These are phyloP conservation scores for Pseudotsuga menziesii DNA, from an alignment of 75 land plant genomes.

Conservation along the genomic window DNA sequence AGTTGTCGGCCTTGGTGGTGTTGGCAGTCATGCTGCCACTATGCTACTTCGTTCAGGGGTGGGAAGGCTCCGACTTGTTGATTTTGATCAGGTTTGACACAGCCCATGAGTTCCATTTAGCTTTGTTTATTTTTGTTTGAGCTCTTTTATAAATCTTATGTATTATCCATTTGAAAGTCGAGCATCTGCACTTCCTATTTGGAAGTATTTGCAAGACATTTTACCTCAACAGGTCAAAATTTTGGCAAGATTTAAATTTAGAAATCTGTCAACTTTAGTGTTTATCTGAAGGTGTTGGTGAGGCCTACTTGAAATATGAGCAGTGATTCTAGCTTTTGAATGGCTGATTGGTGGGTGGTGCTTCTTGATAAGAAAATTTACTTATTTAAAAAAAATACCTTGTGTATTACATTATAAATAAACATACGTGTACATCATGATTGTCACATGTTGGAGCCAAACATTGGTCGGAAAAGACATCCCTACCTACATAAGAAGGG, in stretches of 20 bases:
- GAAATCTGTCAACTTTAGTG: too few species aligned
- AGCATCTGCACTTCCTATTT: background rate
- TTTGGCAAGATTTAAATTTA: background rate
- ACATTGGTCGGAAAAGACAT: too few species aligned
- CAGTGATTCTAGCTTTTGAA: too few species aligned
- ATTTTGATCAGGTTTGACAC: slow-evolving; percentile 90
- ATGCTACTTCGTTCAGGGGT: slow-evolving; percentile 97
- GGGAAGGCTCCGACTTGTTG: slow-evolving; percentile 83
- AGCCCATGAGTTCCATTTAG: background rate
- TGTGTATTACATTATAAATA: too few species aligned
- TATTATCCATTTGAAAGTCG: background rate
- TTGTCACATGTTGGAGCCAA: too few species aligned
- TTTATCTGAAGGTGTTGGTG: too few species aligned
- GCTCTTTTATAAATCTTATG: background rate
- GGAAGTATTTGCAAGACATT: background rate
- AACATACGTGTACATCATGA: too few species aligned
- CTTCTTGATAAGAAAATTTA: too few species aligned
- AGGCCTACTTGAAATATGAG: too few species aligned
- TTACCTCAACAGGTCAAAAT: background rate
- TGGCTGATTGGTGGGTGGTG: too few species aligned
- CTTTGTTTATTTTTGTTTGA: slow-evolving; percentile 3
- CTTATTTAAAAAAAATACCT: too few species aligned
- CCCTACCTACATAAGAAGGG: too few species aligned
- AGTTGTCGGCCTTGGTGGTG: slow-evolving; percentile 98
- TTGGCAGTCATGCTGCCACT: slow-evolving; percentile 98